Evolutionary conservation across 352 stramenopile genomes (phyloP), one percentile per base, ranked within the genome.

Genomic region (Phytophthora niederhauseri): DNA sequence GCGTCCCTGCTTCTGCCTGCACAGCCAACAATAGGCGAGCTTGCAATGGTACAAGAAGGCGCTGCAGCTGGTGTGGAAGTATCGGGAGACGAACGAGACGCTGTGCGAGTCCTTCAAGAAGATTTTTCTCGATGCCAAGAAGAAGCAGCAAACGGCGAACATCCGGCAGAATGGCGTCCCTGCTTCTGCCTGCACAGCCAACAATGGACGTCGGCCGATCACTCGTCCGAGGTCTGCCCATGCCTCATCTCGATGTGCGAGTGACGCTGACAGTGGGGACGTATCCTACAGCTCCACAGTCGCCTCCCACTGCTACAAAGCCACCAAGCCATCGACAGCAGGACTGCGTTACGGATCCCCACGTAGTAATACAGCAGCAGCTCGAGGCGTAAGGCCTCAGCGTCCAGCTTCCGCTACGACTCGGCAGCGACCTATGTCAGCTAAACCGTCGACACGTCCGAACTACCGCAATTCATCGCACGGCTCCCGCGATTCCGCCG

Each of bases 21-120:
- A 58, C 38, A 38, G 28, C 41, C 30, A 51, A 30, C n/a, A 69
- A 49, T n/a, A 93, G 28, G 83, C 84, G 9, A 92, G 87, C 60
- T 71, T 94, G 11, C 87, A 94, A 61, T 94, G 87, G 87, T 94
- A 93, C 59, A 92, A 92, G 68, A 93, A 94, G 58, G 84, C 87
- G 1, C 65, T 93, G 9, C 82, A 94, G 51, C 71, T 94, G 4
- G 81, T 89, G 22, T 80, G 66, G 61, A 85, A 81, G 51, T 91
- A 89, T 63, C 73, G 76, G 17, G 81, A 87, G 6, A 80, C 71
- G n/a, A 93, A 94, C 24, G 64, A 72, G 15, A 73, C 80, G 4
- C 64, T 94, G 1, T 92, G 75, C 56, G 73, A 80, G 6, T 93
- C 87, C 12, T 94, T 93, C 57, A 82, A 91, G 46, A 80, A 85